Conservation (phyloP, 139 green algal genomes). For the Chlorella sp. region DNA sequence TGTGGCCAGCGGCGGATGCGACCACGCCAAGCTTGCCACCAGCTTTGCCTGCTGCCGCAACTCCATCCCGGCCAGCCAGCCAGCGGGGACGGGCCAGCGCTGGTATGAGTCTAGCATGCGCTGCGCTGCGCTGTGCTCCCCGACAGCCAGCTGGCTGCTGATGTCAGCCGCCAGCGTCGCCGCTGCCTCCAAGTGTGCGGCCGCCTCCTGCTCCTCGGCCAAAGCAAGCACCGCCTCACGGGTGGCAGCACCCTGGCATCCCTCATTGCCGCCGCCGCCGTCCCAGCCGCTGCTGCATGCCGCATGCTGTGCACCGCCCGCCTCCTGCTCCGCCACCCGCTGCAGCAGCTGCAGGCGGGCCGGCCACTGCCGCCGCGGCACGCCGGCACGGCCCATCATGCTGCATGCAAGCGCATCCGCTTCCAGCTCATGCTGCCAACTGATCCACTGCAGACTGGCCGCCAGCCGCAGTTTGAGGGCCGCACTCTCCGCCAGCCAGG, state of each 20-base stretch:
- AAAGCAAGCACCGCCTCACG: too few species aligned
- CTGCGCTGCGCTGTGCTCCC: not conserved
- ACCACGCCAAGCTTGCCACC: not conserved
- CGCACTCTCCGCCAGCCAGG: not conserved
- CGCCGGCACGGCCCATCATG: not conserved
- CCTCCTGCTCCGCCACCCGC: not conserved
- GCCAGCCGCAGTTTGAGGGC: not conserved
- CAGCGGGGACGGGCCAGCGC: not conserved
- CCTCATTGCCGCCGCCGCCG: not conserved
- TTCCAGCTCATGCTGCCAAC: constrained; percentile 4
- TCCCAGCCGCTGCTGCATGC: not conserved
- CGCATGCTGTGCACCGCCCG: not conserved
- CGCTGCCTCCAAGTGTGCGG: not conserved
- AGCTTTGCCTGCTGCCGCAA: not conserved
- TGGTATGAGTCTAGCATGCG: not conserved
- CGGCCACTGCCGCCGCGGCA: not conserved
- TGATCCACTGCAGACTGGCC: not conserved
- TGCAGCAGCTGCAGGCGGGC: not conserved
- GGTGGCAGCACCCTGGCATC: not conserved
- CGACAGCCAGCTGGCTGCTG: not conserved
- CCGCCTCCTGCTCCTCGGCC: not conserved
- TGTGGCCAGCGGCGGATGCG: not conserved
- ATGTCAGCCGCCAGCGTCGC: not conserved
- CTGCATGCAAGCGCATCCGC: not conserved
- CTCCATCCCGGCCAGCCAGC: not conserved